Percentiles rank a stretch among this genome's conserved stretches.
Evolutionary conservation across 2,329 filamentous ascomycete species (phyloP).

Genomic region (Hypoxylon sp.): DNA sequence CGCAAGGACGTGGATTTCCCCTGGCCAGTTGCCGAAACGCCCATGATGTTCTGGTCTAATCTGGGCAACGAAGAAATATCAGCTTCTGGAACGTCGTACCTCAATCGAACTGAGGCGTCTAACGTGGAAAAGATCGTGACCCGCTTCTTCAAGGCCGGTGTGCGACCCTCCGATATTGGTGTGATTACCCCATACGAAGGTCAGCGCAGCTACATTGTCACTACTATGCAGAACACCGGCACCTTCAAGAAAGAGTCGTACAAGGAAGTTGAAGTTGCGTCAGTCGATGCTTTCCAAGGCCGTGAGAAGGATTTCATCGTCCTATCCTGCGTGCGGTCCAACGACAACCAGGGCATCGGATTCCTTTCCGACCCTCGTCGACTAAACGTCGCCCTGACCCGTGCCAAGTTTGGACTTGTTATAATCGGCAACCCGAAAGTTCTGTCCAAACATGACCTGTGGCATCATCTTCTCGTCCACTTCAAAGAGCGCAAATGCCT

Average conservation of each 20-base stretch:
- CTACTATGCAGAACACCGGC: conserved; percentile 98
- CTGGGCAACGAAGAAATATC: conserved; percentile 97
- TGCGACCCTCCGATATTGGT: conserved; percentile 92
- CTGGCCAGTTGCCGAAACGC: conserved; percentile 91
- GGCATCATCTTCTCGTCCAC: conserved; percentile 93
- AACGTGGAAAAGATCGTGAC: conserved; percentile 99
- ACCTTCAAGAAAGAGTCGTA: conserved; percentile 98
- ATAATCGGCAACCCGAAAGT: conserved; percentile 98
- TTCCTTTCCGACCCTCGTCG: conserved; percentile 97
- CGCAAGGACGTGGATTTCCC: conserved; percentile 96
- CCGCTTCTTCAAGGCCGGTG: conserved; percentile 97
- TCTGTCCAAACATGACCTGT: conserved; percentile 94
- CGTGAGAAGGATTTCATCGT: conserved; percentile 99
- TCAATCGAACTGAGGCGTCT: conserved; percentile 95
- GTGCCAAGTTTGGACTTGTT: conserved; percentile 95
- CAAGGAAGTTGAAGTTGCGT: conserved; percentile 98
- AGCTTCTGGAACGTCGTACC: conserved; percentile 94
- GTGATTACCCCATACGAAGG: conserved; percentile 99
- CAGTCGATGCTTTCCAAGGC: conserved; percentile 97
- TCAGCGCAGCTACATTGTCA: conserved; percentile 97
- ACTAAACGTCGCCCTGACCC: conserved; percentile 95
- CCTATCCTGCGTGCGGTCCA: conserved; percentile 95
- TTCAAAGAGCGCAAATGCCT: conserved; percentile 98
- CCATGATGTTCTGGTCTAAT: conserved; percentile 99
- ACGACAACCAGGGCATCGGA: conserved; percentile 98